phyloP scores from a whole-genome alignment of 2,329 filamentous ascomycete species.

The Lachnellula hyalina region DNA sequence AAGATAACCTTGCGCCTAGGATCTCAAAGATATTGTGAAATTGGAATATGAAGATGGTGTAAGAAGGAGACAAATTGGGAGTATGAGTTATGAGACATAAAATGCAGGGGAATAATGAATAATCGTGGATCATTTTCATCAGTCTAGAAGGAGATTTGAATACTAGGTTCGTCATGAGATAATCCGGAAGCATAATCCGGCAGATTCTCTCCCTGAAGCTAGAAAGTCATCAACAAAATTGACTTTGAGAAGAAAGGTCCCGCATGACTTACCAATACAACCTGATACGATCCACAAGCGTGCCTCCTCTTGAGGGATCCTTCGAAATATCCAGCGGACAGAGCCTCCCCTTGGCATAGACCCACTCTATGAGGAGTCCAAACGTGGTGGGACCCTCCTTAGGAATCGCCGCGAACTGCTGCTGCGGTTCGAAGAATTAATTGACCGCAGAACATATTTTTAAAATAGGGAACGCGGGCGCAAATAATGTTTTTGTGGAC shows the following conservation, averaged over 20 bases:
- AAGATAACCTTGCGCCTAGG: too few relatives aligned
- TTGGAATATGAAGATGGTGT: too few relatives aligned
- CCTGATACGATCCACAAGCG: constrained; percentile 4
- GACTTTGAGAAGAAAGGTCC: background rate
- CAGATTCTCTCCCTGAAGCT: constrained; percentile 2
- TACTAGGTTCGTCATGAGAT: constrained; percentile 7
- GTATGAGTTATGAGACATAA: too few relatives aligned
- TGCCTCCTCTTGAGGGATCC: background rate
- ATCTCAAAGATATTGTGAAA: too few relatives aligned
- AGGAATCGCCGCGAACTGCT: constrained; percentile 7
- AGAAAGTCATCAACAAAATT: background rate
- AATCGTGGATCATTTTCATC: too few relatives aligned
- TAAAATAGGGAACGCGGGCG: constrained; percentile 12
- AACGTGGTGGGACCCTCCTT: constrained; percentile 15
- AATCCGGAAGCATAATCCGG: background rate
- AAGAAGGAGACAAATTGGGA: too few relatives aligned
- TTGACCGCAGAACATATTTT: constrained; percentile 14
- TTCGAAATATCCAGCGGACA: constrained; percentile 2
- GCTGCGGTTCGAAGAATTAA: constrained; percentile 14
- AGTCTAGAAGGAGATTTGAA: background rate
- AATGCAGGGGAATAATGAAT: too few relatives aligned
- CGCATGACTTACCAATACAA: background rate
- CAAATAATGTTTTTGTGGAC: constrained; percentile 11
- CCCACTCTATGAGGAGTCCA: constrained; percentile 10
- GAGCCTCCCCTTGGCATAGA: constrained; percentile 10